phyloP scores from a whole-genome alignment of 768 basidiomycete species.

The Fomitopsis serialis region DNA sequence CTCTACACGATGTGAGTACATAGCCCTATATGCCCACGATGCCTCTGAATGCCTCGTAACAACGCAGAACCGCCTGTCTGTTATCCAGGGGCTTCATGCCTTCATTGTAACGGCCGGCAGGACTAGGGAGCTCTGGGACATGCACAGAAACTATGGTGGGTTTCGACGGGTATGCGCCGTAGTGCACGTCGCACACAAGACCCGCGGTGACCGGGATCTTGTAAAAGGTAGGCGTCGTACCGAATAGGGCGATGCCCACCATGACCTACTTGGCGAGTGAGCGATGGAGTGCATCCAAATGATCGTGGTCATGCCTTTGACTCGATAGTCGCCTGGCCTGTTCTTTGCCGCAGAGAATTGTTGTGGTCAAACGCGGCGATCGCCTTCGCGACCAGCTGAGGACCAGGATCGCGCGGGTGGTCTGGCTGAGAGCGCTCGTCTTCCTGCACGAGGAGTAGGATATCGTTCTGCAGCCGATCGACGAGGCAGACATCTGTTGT shows the following conservation, averaged over 20 bases:
- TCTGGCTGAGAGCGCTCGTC: conserved; percentile 5
- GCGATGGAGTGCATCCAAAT: background rate
- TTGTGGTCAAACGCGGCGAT: conserved; percentile 11
- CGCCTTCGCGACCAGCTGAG: conserved; percentile 2
- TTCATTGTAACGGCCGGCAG: conserved; percentile 4
- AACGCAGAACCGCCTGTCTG: conserved; percentile 7
- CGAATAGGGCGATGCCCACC: conserved; percentile 16
- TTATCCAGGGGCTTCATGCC: conserved; percentile 17
- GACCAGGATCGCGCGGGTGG: conserved; percentile 8
- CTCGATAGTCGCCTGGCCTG: background rate
- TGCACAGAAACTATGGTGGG: conserved; percentile 13
- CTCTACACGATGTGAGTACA: no score
- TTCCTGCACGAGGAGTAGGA: conserved; percentile 16
- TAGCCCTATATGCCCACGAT: background rate
- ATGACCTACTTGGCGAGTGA: conserved; percentile 8
- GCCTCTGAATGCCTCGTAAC: conserved; percentile 16
- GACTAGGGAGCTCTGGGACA: conserved; percentile 11
- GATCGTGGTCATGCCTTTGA: background rate
- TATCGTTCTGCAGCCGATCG: background rate
- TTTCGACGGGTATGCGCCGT: conserved; percentile 11
- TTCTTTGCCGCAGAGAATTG: background rate
- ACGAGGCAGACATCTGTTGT: conserved; percentile 14
- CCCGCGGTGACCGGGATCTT: conserved; percentile 18
- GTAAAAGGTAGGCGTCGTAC: conserved; percentile 22
- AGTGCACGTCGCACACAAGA: conserved; percentile 8